Evolutionary conservation across 192 early-diverging fungal species (phyloP).

Genomic region (Umbelopsis ramanniana): DNA sequence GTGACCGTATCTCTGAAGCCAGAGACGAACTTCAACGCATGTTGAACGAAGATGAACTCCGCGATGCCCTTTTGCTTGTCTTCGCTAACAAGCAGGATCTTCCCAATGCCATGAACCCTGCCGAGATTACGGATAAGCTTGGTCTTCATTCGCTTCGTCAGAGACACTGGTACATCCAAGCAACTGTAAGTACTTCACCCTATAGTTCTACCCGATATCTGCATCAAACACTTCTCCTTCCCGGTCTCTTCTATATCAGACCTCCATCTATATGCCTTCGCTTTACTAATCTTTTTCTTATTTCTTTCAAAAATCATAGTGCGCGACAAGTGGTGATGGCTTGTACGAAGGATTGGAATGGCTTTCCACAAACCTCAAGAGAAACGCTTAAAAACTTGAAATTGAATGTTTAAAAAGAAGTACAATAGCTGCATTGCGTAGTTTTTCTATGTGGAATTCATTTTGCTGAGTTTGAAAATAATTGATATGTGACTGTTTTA

Average conservation of each 20-base stretch:
- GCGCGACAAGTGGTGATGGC: slow-evolving; percentile 84
- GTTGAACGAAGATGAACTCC: slow-evolving; percentile 96
- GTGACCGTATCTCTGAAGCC: slow-evolving; percentile 92
- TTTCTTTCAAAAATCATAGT: slow-evolving; percentile 6
- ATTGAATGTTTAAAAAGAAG: background rate
- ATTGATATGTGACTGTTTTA: no score
- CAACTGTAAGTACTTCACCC: no score
- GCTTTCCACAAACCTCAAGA: slow-evolving; percentile 77
- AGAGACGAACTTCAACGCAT: slow-evolving; percentile 94
- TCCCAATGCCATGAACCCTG: slow-evolving; percentile 93
- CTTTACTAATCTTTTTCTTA: no score
- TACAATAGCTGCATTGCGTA: background rate
- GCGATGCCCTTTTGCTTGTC: slow-evolving; percentile 87
- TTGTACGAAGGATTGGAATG: slow-evolving; percentile 98
- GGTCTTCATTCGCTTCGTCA: slow-evolving; percentile 81
- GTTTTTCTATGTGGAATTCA: background rate
- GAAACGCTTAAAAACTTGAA: slow-evolving; percentile 45
- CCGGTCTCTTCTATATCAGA: no score
- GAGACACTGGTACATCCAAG: slow-evolving; percentile 80
- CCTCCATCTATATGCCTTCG: no score
- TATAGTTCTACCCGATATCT: no score
- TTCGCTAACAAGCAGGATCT: slow-evolving; percentile 99
- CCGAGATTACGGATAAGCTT: slow-evolving; percentile 94
- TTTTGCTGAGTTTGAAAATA: no score
- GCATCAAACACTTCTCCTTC: no score